Percentiles rank a stretch among this genome's conserved stretches.
Conservation (phyloP, 2,329 filamentous ascomycete species). For the Fonsecaea multimorphosa region DNA sequence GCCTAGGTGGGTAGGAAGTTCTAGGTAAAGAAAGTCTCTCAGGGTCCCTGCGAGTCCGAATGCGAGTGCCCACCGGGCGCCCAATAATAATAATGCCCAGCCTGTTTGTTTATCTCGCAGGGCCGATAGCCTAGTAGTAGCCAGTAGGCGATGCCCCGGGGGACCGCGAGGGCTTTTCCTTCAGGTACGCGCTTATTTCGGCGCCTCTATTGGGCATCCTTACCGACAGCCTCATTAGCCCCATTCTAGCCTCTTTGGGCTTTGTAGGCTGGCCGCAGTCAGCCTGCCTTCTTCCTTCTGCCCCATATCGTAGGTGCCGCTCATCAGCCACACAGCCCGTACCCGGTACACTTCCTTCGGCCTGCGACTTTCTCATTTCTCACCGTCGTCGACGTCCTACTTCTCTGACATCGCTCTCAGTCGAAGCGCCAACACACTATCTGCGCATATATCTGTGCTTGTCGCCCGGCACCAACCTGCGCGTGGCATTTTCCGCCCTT, state of each 20-base stretch:
- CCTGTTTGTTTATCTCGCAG: not conserved
- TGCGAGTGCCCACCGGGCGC: too few species aligned
- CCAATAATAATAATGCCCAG: too few species aligned
- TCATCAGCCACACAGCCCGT: slow-evolving; percentile 15
- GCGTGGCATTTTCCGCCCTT: slow-evolving; percentile 14
- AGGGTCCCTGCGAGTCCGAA: not conserved
- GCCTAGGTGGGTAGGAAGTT: not conserved
- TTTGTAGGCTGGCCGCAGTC: slow-evolving; percentile 1
- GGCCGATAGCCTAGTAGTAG: too few species aligned
- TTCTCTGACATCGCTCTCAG: not conserved
- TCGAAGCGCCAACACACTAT: slow-evolving; percentile 1
- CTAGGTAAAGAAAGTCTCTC: not conserved
- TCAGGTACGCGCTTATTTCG: slow-evolving; percentile 17
- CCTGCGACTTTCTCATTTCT: slow-evolving; percentile 9
- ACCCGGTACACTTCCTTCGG: not conserved
- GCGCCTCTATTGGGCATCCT: slow-evolving; percentile 11
- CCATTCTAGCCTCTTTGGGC: slow-evolving; percentile 2
- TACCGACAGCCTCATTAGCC: slow-evolving; percentile 1
- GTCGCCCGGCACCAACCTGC: not conserved
- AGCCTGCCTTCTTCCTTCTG: not conserved
- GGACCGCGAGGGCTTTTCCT: not conserved
- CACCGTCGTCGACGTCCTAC: slow-evolving; percentile 12
- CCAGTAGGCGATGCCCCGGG: not conserved
- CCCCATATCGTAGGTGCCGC: slow-evolving; percentile 1
- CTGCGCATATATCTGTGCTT: not conserved